Conservation (phyloP, 345 rosid species). For the Eucalyptus leucophloia region DNA sequence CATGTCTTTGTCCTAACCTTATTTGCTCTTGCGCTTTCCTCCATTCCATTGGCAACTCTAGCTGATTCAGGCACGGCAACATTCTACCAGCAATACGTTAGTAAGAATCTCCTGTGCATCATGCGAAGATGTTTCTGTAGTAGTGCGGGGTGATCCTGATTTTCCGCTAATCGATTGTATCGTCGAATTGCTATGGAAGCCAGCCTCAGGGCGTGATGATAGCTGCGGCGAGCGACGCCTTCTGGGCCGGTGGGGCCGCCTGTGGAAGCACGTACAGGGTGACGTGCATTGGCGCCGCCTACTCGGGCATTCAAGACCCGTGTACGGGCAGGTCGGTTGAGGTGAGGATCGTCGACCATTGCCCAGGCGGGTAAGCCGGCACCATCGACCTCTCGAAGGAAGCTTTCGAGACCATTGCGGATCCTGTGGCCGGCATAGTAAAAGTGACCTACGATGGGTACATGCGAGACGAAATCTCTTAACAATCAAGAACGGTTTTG, state of each 20-base stretch:
- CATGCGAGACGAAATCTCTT: not conserved
- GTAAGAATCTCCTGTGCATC: no score
- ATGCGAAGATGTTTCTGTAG: no score
- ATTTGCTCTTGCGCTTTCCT: no score
- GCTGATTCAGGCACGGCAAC: no score
- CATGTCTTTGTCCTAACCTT: no score
- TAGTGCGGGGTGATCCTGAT: no score
- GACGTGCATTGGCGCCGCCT: not conserved
- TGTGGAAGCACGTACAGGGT: not conserved
- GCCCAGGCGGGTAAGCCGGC: not conserved
- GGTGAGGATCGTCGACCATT: not conserved
- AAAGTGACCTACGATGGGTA: not conserved
- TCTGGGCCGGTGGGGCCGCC: not conserved
- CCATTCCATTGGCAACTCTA: no score
- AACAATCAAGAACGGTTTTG: not conserved
- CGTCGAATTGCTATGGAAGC: no score
- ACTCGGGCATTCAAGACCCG: not conserved
- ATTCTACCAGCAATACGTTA: no score
- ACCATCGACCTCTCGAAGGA: not conserved
- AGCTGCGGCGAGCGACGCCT: not conserved
- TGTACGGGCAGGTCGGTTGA: not conserved
- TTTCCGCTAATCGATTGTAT: no score
- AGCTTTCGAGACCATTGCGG: not conserved
- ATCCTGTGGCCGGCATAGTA: not conserved
- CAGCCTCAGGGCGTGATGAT: not conserved